phyloP scores from a whole-genome alignment of 257 asterid genomes.

The Phtheirospermum japonicum region DNA sequence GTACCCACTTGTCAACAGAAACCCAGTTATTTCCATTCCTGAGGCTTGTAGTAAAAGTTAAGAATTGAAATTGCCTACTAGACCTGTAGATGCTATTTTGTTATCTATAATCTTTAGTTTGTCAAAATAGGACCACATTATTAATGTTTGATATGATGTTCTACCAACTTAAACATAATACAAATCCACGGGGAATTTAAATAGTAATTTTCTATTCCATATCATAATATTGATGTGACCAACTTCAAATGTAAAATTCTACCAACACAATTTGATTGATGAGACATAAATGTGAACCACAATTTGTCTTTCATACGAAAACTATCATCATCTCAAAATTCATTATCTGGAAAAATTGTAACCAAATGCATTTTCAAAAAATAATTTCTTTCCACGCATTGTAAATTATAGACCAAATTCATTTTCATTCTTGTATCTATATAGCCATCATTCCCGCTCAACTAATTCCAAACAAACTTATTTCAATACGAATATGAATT shows the following conservation, averaged over 20 bases:
- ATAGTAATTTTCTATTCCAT: background rate
- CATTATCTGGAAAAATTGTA: background rate
- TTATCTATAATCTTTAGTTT: background rate
- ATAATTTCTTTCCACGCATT: background rate
- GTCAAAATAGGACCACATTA: background rate
- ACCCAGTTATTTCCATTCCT: background rate
- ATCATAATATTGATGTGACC: background rate
- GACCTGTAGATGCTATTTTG: background rate
- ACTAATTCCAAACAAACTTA: background rate
- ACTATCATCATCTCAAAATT: background rate
- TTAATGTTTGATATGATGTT: constrained; percentile 2
- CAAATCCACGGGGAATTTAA: background rate
- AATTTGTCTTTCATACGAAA: background rate
- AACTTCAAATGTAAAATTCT: background rate
- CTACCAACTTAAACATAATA: background rate
- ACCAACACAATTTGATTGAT: background rate
- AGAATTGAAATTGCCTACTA: background rate
- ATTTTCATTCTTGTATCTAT: background rate
- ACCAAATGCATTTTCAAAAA: background rate
- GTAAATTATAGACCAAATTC: background rate
- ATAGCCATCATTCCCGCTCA: background rate
- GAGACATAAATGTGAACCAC: background rate
- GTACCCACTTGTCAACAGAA: background rate
- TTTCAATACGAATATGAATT: background rate
- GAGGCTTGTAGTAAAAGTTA: background rate